These are phyloP conservation scores for Camptophora hylomeconis DNA, from an alignment of 2,329 filamentous ascomycete species.

Conservation along the genomic window DNA sequence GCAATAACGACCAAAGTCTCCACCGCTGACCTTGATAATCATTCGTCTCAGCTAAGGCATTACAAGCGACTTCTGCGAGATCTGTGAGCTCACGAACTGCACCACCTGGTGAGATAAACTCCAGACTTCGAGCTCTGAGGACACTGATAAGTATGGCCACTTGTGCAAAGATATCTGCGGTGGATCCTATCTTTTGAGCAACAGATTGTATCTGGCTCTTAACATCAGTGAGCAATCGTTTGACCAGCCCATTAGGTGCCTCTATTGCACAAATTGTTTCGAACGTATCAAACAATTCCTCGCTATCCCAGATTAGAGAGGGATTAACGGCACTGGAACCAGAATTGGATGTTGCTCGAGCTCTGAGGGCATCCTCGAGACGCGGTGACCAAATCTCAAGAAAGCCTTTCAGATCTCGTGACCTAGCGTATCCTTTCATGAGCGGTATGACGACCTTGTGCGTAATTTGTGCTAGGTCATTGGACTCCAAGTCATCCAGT, in stretches of 20 bases:
- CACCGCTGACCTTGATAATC: conserved; percentile 15
- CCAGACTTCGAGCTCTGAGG: conserved; percentile 3
- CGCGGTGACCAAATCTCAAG: conserved; percentile 28
- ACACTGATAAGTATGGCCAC: conserved; percentile 9
- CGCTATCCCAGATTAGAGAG: conserved; percentile 33
- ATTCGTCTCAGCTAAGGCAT: conserved; percentile 8
- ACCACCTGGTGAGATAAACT: not conserved
- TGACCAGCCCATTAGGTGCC: not conserved
- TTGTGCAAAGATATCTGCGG: conserved; percentile 9
- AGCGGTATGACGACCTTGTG: conserved; percentile 2
- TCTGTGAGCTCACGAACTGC: not conserved
- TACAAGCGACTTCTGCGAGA: conserved; percentile 3
- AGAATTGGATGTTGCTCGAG: conserved; percentile 12
- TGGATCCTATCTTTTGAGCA: conserved; percentile 7
- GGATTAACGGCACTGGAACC: conserved; percentile 16
- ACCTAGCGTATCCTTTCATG: conserved; percentile 10
- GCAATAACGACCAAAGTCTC: conserved; percentile 12
- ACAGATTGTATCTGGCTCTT: conserved; percentile 8
- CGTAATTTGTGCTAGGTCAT: conserved; percentile 20
- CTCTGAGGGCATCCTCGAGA: conserved; percentile 23
- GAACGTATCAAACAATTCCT: conserved; percentile 24
- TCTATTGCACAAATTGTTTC: not conserved
- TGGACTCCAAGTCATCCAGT: too few relatives aligned
- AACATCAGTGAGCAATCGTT: conserved; percentile 8
- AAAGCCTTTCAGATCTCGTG: conserved; percentile 28